Evolutionary conservation across 176 grass and related monocot species (phyloP).

Genomic region (Bromus sterilis): DNA sequence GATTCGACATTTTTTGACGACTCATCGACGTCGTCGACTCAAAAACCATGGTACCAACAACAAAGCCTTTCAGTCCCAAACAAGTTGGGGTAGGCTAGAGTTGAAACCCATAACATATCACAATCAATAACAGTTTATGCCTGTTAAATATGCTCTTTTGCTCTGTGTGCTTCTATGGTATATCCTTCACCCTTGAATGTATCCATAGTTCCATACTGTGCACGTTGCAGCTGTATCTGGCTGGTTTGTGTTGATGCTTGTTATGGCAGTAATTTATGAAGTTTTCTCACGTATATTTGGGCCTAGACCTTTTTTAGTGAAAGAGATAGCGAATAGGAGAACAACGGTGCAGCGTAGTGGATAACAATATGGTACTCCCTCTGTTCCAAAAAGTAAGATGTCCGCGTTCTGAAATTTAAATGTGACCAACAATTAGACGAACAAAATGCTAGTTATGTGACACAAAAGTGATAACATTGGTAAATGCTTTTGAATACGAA

Average conservation of each 20-base stretch:
- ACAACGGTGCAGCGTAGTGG: neutral
- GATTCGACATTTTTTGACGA: too few species aligned
- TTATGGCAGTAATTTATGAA: neutral
- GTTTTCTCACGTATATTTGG: neutral
- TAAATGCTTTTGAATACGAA: neutral
- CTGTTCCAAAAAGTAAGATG: neutral
- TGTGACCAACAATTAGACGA: neutral
- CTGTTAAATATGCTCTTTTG: neutral
- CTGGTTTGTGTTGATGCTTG: conserved; percentile 10
- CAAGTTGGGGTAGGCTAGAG: too few species aligned
- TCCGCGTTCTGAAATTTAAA: neutral
- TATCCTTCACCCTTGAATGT: neutral
- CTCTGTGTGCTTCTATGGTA: neutral
- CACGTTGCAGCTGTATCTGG: neutral
- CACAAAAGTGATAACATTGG: neutral
- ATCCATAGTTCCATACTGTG: neutral
- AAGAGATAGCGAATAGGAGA: neutral
- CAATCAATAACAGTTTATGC: neutral
- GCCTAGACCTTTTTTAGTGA: neutral
- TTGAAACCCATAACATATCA: too few species aligned
- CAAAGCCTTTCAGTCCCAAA: too few species aligned
- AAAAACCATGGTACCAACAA: too few species aligned
- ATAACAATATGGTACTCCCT: neutral
- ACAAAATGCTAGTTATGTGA: neutral
- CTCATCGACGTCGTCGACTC: too few species aligned